Evolutionary conservation across 2,329 filamentous ascomycete species (phyloP).

Genomic region (Colletotrichum sp.): DNA sequence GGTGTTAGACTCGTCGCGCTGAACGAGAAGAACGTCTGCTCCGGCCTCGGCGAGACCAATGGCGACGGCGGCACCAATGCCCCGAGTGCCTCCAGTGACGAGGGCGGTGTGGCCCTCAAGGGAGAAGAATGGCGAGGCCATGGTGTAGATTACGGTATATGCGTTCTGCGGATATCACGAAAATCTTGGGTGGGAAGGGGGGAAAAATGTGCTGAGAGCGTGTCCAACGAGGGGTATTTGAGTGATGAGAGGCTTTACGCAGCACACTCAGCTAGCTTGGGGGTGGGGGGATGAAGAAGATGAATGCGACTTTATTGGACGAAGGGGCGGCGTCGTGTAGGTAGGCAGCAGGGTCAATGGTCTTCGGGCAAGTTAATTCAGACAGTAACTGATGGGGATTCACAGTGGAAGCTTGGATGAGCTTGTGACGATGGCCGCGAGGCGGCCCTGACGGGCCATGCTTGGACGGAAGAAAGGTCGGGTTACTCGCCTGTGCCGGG

Average conservation of each 20-base stretch:
- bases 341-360: neutral
- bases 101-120: slow-evolving; percentile 62
- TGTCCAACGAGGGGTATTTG: neutral
- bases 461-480: neutral
- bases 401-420: neutral
- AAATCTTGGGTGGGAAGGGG: neutral
- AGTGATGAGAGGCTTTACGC: neutral
- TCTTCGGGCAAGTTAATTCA: neutral
- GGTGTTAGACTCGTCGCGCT: slow-evolving; percentile 49
- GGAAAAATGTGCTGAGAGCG: neutral
- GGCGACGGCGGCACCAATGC: slow-evolving; percentile 63
- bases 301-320: neutral
- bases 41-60: slow-evolving; percentile 64
- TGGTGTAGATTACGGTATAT: slow-evolving; percentile 15
- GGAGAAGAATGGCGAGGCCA: slow-evolving; percentile 53
- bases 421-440: neutral
- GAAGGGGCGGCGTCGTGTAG: neutral
- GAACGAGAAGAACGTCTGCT: slow-evolving; percentile 60
- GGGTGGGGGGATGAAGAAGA: neutral
- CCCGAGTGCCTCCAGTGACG: slow-evolving; percentile 61
- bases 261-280: neutral
- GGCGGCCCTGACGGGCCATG: neutral
- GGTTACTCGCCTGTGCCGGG: neutral
- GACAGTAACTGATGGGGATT: neutral
- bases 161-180: neutral